A percentile compares a stretch with the other conserved stretches of the same genome.
phyloP scores from a whole-genome alignment of 139 green algal species.

The Cymbomonas tetramitiformis region DNA sequence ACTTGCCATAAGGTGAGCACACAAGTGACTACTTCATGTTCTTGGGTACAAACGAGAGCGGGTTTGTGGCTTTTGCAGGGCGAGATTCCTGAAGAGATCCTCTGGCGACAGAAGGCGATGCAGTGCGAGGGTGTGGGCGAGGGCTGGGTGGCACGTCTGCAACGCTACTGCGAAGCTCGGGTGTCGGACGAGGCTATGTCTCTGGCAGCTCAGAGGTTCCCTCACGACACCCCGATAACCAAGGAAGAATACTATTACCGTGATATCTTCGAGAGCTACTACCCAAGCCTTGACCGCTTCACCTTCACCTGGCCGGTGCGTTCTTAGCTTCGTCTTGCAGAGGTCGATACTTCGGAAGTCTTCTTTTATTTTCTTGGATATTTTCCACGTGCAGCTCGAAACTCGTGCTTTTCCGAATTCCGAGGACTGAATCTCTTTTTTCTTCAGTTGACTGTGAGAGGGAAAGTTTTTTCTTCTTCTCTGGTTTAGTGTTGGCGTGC shows the following conservation, averaged over 20 bases:
- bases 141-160: constrained; percentile 64
- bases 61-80: constrained; percentile 74
- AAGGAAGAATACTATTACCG: constrained; percentile 22
- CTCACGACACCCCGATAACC: constrained; percentile 9
- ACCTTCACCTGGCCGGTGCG: constrained; percentile 11
- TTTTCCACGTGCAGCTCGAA: too few species aligned
- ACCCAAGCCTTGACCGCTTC: constrained; percentile 12
- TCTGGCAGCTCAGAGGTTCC: not conserved
- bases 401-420: too few species aligned
- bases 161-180: constrained; percentile 37
- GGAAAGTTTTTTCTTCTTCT: too few species aligned
- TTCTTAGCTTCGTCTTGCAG: too few species aligned
- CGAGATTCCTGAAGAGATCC: constrained; percentile 53
- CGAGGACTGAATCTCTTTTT: too few species aligned
- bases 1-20: too few species aligned
- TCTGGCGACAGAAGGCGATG: constrained; percentile 92
- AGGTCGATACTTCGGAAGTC: too few species aligned
- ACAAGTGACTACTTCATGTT: too few species aligned
- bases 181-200: constrained; percentile 12
- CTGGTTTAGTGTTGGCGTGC: too few species aligned
- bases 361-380: too few species aligned
- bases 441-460: too few species aligned
- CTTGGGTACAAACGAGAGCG: too few species aligned
- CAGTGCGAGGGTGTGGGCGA: constrained; percentile 80
- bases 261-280: constrained; percentile 14